Conservation (phyloP, 768 basidiomycete genomes). For the Suillus paluster region DNA sequence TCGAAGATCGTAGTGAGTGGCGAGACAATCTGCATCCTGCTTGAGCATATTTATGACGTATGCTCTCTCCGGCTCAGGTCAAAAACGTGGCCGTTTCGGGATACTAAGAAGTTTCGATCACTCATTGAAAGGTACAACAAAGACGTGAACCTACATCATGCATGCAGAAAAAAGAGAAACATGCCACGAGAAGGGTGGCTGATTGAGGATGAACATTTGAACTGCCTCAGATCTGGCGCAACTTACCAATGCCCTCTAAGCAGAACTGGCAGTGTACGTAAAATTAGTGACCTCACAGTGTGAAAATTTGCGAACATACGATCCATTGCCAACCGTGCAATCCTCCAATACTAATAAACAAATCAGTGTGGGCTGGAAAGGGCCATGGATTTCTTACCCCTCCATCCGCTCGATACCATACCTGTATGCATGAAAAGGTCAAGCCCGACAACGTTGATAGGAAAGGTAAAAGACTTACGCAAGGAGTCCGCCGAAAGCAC, state of each 20-base stretch:
- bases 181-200: slow-evolving; percentile 27
- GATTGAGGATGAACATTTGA: neutral
- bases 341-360: slow-evolving; percentile 21
- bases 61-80: slow-evolving; percentile 45
- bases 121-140: neutral
- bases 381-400: slow-evolving; percentile 28
- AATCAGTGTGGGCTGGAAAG: neutral
- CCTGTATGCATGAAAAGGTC: slow-evolving; percentile 20
- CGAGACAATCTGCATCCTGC: slow-evolving; percentile 48
- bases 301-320: slow-evolving; percentile 23
- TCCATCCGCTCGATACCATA: slow-evolving; percentile 39
- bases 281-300: slow-evolving; percentile 13
- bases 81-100: slow-evolving; percentile 64
- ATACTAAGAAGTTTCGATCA: slow-evolving; percentile 38
- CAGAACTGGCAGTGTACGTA: slow-evolving; percentile 27
- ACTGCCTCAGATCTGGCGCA: neutral
- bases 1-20: slow-evolving; percentile 47
- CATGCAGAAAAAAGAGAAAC: slow-evolving; percentile 50
- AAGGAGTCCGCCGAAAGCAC: slow-evolving; percentile 51
- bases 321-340: slow-evolving; percentile 44
- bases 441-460: neutral
- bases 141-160: slow-evolving; percentile 45
- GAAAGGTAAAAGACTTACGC: slow-evolving; percentile 38
- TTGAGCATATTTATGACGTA: slow-evolving; percentile 46
- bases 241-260: slow-evolving; percentile 32